phyloP scores from a whole-genome alignment of 225 moss, liverwort and hornwort species.

The Anthoceros angustus region DNA sequence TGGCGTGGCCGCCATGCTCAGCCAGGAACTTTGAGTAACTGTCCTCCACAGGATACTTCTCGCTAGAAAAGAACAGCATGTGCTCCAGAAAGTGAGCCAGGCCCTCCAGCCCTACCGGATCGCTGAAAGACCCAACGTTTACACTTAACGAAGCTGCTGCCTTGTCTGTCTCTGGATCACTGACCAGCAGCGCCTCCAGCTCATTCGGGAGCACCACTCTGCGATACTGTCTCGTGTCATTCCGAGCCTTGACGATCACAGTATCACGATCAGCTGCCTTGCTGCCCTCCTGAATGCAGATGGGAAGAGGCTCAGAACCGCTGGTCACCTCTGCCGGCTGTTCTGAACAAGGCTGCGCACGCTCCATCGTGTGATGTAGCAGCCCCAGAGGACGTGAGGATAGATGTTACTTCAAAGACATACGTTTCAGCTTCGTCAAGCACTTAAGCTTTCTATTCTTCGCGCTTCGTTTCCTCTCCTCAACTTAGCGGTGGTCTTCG shows the following conservation, averaged over 20 bases:
- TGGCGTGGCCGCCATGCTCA: slow-evolving; percentile 96
- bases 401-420: too few relatives aligned
- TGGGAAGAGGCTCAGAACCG: neutral
- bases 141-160: slow-evolving; percentile 93
- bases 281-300: neutral
- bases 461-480: too few relatives aligned
- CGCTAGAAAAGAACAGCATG: slow-evolving; percentile 94
- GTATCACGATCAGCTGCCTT: slow-evolving; percentile 6
- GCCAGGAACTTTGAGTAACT: slow-evolving; percentile 94
- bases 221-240: slow-evolving; percentile 53
- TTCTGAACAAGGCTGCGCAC: neutral
- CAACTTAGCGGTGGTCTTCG: too few relatives aligned
- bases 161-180: slow-evolving; percentile 91
- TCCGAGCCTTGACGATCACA: slow-evolving; percentile 52
- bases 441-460: too few relatives aligned
- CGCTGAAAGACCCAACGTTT: slow-evolving; percentile 84
- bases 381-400: neutral
- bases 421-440: too few relatives aligned
- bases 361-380: neutral
- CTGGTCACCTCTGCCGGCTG: slow-evolving; percentile 4
- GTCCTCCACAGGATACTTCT: slow-evolving; percentile 97
- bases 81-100: slow-evolving; percentile 97
- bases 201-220: slow-evolving; percentile 40
- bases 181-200: slow-evolving; percentile 66
- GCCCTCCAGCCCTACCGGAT: slow-evolving; percentile 76